Conservation (phyloP, 164 flowering plant species). For the Taxillus chinensis region DNA sequence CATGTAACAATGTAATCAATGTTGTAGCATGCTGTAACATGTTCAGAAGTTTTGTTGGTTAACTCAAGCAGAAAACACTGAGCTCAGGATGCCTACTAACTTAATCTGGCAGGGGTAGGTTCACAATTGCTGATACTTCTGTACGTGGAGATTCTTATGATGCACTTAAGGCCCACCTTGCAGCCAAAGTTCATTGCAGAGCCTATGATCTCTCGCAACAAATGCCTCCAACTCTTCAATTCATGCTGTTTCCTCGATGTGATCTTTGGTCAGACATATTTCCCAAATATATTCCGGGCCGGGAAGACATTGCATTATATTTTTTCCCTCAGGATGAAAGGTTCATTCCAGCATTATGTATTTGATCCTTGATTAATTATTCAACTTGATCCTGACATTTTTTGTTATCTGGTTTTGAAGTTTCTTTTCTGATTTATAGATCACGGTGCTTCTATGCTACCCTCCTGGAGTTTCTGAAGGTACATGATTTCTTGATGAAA, state of each 20-base stretch:
- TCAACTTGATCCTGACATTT: not conserved
- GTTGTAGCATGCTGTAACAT: too few relatives aligned
- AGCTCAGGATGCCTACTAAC: too few relatives aligned
- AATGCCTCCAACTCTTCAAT: not conserved
- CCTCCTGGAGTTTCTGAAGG: not conserved
- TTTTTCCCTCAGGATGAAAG: conserved; percentile 3
- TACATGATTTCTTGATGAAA: not conserved
- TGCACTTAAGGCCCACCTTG: not conserved
- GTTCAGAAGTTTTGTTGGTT: too few relatives aligned
- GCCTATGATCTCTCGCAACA: not conserved
- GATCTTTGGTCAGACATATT: conserved; percentile 3
- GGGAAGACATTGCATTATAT: conserved; percentile 1
- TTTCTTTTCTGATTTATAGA: not conserved
- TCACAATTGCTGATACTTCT: not conserved
- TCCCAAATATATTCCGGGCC: not conserved
- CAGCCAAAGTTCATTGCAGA: conserved; percentile 1
- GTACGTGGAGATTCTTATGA: not conserved
- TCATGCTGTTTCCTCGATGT: not conserved
- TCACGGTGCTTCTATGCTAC: not conserved
- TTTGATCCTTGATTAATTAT: not conserved
- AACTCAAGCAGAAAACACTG: too few relatives aligned
- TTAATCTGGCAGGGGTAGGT: not conserved
- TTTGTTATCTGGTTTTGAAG: not conserved
- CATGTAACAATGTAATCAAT: too few relatives aligned
- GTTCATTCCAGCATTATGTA: not conserved